Percentiles rank a stretch among this genome's conserved stretches.
These are phyloP conservation scores for Talaromyces stipitatus DNA, from an alignment of 495 filamentous ascomycete species.

Conservation along the genomic window DNA sequence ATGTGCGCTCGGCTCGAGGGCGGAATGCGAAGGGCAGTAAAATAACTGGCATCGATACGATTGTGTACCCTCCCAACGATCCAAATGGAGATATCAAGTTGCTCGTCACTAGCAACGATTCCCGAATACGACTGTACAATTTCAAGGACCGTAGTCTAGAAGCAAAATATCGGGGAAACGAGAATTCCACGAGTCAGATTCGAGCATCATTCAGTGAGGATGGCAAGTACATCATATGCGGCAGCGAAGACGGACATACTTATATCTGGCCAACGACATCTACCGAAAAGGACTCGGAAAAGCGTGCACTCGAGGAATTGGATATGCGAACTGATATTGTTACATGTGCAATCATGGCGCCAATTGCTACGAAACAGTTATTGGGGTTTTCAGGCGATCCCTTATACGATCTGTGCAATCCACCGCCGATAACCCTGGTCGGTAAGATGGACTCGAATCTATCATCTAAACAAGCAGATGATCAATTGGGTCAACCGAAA, in stretches of 20 bases:
- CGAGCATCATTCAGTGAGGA: conserved; percentile 85
- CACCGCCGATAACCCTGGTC: conserved; percentile 79
- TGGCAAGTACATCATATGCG: conserved; percentile 80
- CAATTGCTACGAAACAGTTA: conserved; percentile 65
- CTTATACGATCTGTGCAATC: conserved; percentile 93
- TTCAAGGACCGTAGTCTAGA: conserved; percentile 75
- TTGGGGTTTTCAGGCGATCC: conserved; percentile 80
- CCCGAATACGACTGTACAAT: conserved; percentile 85
- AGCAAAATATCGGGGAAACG: conserved; percentile 86
- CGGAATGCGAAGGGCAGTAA: conserved; percentile 95
- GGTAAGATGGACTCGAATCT: conserved; percentile 54
- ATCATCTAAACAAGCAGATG: conserved; percentile 25
- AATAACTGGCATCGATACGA: conserved; percentile 89
- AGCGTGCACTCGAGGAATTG: conserved; percentile 75
- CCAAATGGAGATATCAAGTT: conserved; percentile 72
- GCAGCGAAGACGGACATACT: conserved; percentile 81
- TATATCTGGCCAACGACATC: conserved; percentile 78
- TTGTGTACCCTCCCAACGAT: conserved; percentile 50
- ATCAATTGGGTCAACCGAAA: conserved; percentile 15
- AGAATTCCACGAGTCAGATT: conserved; percentile 89
- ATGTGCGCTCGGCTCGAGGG: conserved; percentile 81
- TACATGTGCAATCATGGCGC: conserved; percentile 80
- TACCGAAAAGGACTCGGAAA: conserved; percentile 63
- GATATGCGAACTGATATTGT: conserved; percentile 85
- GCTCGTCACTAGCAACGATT: conserved; percentile 92